Base-by-base conservation (phyloP, 1,284 basidiomycete species). In the Cutaneotrichosporon cutaneum region DNA sequence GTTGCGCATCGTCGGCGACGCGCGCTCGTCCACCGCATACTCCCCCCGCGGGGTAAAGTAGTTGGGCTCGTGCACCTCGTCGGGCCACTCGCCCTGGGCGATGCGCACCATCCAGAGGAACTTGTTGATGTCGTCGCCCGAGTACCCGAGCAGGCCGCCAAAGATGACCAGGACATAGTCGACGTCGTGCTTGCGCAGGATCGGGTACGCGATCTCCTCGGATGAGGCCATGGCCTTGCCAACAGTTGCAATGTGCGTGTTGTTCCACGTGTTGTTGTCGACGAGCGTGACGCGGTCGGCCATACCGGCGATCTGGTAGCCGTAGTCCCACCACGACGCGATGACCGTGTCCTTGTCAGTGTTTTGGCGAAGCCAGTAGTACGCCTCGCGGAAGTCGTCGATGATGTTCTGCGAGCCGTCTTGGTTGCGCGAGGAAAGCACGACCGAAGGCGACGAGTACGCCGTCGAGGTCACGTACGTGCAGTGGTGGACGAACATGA, bases 271-370 rank as follows among this genome's bases (percentile, higher is more conserved):
- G 78, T 99, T 99, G 83, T 99, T 99, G 80, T 99, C 96, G 11
- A 99, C 96, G 62, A 99, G 82, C 1, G 77, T 78, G 13, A 71
- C 68, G 45, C 96, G 84, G 81, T 98, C 94, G 13, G 96, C 94
- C 91, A 99, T 97, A 54, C 96, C 96, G 48, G 94, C 92, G 74
- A 99, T 97, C 81, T 99, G 95, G 79, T 99, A 99, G 22, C 96
- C 96, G 73, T 99, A 99, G 81, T 99, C 96, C 96, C 96, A 99
- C 96, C 96, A 99, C 68, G 90, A 93, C 92, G 96, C 95, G 42
- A 99, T 88, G 51, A 98, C 94, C 14, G 93, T 88, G 68, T 92
- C 89, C 77, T 92, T 83, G 3, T 88, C 84, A 2, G 96, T 99
- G 82, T 99, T 99, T 81, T 95, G 90, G 61, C 94, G 85, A 57